A percentile compares a stretch with the other conserved stretches of the same genome.
These are phyloP conservation scores for Glaciozyma martinii DNA, from an alignment of 768 basidiomycete genomes.

Conservation along the genomic window DNA sequence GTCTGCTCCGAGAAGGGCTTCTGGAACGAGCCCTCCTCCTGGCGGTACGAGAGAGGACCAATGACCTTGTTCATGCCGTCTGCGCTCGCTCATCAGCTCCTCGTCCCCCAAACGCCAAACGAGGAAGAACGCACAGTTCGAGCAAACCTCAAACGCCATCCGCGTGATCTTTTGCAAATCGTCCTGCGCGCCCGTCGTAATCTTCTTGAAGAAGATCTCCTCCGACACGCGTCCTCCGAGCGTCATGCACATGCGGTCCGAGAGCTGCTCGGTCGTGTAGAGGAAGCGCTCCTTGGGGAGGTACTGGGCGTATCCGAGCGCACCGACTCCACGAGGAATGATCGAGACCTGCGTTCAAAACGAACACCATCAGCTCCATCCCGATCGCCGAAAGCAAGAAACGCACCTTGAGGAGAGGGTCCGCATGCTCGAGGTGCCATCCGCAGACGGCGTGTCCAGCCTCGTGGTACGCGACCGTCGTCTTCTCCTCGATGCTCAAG, in stretches of 20 bases:
- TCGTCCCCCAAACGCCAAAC: too few species aligned
- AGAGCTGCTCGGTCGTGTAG: slow-evolving; percentile 85
- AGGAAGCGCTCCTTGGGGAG: slow-evolving; percentile 92
- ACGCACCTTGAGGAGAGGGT: slow-evolving; percentile 81
- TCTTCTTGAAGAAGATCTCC: slow-evolving; percentile 90
- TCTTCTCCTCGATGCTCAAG: slow-evolving; percentile 91
- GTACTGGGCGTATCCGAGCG: slow-evolving; percentile 92
- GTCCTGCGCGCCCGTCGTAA: slow-evolving; percentile 97
- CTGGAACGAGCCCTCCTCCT: slow-evolving; percentile 77
- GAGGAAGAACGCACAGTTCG: slow-evolving; percentile 28
- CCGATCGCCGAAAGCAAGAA: not conserved
- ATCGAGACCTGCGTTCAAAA: slow-evolving; percentile 64
- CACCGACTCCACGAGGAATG: slow-evolving; percentile 86
- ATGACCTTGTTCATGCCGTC: slow-evolving; percentile 95
- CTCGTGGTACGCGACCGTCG: slow-evolving; percentile 96
- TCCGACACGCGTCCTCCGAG: slow-evolving; percentile 95
- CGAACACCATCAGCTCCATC: not conserved
- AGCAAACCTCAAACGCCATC: slow-evolving; percentile 72
- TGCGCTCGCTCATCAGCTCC: slow-evolving; percentile 50
- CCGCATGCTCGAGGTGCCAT: slow-evolving; percentile 96
- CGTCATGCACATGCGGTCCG: slow-evolving; percentile 96
- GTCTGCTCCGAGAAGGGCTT: slow-evolving; percentile 99
- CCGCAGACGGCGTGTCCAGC: slow-evolving; percentile 97
- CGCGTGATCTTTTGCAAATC: slow-evolving; percentile 95
- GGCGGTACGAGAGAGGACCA: slow-evolving; percentile 93